Base-by-base conservation (phyloP, 2,329 filamentous ascomycete species). In the Pseudogymnoascus sp. region DNA sequence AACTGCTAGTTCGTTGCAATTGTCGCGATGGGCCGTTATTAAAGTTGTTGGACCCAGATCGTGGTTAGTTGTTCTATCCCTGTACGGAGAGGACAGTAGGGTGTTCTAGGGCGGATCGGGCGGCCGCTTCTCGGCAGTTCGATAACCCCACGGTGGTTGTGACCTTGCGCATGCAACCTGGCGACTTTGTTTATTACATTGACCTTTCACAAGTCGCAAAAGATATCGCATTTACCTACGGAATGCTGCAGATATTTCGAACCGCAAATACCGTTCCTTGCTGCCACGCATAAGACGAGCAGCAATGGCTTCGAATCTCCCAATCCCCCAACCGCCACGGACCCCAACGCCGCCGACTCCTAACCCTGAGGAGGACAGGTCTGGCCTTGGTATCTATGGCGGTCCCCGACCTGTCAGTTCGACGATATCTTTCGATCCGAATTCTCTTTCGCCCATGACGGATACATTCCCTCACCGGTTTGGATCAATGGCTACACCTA, bases 311-410 rank as follows among this genome's bases (percentile, higher is more conserved):
- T 80, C 84, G 64, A 78, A 78, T 68, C 78, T 84, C 67, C 82
- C 84, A 61, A 79, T 85, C 66, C 84, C 84, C 63, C 74, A 81
- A 43, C 85, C 84, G 65, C 85, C 86, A 63, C 80, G 84, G 68
- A 87, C 86, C 34, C 85, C 85, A 11, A 87, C 86, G 69, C 86
- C 86, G 68, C 85, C 85, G 66, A 79, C 82, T 70, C 72, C 76
- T 65, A 72, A 74, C 60, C 70, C 71, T n/a, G 78, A 80, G 62
- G 37, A 63, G 53, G 38, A 18, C 16, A 37, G 21, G 73, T 66
- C 69, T 63, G 70, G 69, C 28, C 63, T 71, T 37, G 67, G 70
- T 59, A 66, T 69, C 38, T 56, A 67, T 65, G 66, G 53, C 53
- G 62, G 53, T 7, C 40, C 65, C 36, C 68, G 64, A 63, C 66